Evolutionary conservation across 495 filamentous ascomycete species (phyloP).

Genomic region (Xylaria bambusicola): DNA sequence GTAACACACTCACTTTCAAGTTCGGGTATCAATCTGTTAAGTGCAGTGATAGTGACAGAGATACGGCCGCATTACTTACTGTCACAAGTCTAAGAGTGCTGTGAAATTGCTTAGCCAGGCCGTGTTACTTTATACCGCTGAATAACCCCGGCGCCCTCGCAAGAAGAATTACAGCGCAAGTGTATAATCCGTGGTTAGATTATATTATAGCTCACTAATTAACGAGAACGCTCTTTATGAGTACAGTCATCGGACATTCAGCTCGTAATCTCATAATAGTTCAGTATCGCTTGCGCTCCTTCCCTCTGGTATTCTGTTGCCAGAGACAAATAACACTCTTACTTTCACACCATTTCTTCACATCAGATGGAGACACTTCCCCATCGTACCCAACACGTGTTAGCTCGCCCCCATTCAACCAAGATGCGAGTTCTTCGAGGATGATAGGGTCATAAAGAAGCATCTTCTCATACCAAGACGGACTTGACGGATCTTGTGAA

Average conservation of each 20-base stretch:
- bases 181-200: too few relatives aligned
- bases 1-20: too few relatives aligned
- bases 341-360: slow-evolving; percentile 86
- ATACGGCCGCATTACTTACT: too few relatives aligned
- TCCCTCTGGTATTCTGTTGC: slow-evolving; percentile 48
- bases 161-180: too few relatives aligned
- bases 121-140: too few relatives aligned
- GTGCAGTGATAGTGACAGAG: too few relatives aligned
- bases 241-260: not conserved
- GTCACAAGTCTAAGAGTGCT: too few relatives aligned
- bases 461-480: slow-evolving; percentile 87
- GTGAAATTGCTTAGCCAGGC: too few relatives aligned
- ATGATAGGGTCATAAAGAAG: slow-evolving; percentile 91
- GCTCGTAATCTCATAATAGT: not conserved
- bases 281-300: slow-evolving; percentile 52
- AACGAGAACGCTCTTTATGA: not conserved
- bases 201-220: not conserved
- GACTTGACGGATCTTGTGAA: slow-evolving; percentile 50
- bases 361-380: slow-evolving; percentile 57
- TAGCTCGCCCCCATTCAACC: slow-evolving; percentile 77
- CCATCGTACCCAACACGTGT: slow-evolving; percentile 62
- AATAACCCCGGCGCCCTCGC: too few relatives aligned
- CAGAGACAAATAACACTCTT: slow-evolving; percentile 75
- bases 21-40: too few relatives aligned
- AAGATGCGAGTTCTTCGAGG: slow-evolving; percentile 80